Evolutionary conservation across 1,284 basidiomycete genomes (phyloP).

Genomic region (Bondarzewia mesenterica): DNA sequence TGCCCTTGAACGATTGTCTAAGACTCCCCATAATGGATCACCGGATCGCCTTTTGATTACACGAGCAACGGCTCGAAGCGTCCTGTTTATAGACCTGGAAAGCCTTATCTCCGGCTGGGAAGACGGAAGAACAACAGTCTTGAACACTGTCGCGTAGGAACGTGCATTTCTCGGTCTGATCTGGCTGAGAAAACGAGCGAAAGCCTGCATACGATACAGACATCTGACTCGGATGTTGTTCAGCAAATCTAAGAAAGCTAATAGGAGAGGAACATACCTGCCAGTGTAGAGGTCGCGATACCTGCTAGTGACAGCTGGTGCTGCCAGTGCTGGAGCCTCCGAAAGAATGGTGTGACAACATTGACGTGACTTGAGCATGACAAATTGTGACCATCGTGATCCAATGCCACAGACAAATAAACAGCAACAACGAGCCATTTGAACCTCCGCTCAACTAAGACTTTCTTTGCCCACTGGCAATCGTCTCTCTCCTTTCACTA

Average conservation of each 20-base stretch:
- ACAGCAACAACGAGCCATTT: no score
- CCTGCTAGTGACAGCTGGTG: neutral
- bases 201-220: constrained; percentile 1
- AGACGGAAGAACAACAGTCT: neutral
- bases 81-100: neutral
- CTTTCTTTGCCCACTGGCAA: no score
- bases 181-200: neutral
- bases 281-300: neutral
- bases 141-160: neutral
- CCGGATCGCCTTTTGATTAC: neutral
- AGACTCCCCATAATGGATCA: neutral
- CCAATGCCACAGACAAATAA: no score
- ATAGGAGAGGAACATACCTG: neutral
- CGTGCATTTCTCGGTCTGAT: neutral
- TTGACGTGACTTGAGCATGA: no score
- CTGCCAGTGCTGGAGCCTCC: no score
- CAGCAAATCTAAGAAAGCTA: neutral
- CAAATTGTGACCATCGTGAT: no score
- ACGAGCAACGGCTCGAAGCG: neutral
- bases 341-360: neutral
- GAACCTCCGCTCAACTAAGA: no score
- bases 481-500: neutral
- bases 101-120: neutral
- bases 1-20: neutral
- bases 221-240: neutral